Evolutionary conservation across 352 stramenopile genomes (phyloP).

Genomic region (Globisporangium mamillatum): DNA sequence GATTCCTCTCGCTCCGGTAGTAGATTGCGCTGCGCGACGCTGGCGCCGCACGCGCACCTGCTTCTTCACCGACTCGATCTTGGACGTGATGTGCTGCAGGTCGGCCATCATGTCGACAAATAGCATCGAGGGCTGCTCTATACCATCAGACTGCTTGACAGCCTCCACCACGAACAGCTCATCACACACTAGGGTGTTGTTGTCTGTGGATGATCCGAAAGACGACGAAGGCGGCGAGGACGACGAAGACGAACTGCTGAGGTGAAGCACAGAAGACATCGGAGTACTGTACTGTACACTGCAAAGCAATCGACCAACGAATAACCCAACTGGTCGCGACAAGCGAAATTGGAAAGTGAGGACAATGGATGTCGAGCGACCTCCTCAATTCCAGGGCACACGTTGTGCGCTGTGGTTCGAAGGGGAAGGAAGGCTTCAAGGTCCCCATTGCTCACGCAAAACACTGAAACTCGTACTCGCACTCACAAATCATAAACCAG

Average conservation of each 20-base stretch:
- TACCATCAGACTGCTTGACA: too few species aligned
- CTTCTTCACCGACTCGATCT: constrained; percentile 11
- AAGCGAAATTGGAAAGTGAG: constrained; percentile 6
- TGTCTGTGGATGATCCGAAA: neutral
- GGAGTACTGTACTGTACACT: neutral
- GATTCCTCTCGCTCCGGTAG: neutral
- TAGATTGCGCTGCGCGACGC: neutral
- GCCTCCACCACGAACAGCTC: neutral
- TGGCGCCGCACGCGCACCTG: constrained; percentile 7
- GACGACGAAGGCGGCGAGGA: too few species aligned
- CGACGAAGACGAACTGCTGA: neutral
- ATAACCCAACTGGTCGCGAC: neutral
- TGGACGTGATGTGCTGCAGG: constrained; percentile 7
- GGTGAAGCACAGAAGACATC: neutral
- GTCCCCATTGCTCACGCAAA: too few species aligned
- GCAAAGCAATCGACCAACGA: too few species aligned
- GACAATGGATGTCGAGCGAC: too few species aligned
- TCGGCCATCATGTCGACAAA: constrained; percentile 12
- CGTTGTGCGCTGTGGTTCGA: too few species aligned
- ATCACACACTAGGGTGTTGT: neutral
- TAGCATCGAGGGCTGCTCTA: neutral
- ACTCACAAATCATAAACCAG: too few species aligned
- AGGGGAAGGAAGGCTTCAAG: too few species aligned
- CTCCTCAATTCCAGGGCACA: too few species aligned
- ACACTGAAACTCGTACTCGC: too few species aligned